Conservation (phyloP, 192 early-diverging fungal genomes). For the Linnemannia exigua region DNA sequence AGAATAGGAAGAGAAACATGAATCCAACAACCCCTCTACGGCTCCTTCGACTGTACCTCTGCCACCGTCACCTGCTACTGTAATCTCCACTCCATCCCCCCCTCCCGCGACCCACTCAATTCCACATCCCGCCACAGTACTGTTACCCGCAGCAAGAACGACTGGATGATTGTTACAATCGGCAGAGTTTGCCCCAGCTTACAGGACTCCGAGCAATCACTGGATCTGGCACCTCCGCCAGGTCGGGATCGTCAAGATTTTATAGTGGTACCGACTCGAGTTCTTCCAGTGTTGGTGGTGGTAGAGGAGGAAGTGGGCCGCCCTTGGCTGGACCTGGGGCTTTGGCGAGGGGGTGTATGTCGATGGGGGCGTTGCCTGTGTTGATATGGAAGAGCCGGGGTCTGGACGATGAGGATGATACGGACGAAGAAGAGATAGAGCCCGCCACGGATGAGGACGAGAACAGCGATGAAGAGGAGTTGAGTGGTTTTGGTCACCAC, state of each 20-base stretch:
- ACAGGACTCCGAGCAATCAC: background rate
- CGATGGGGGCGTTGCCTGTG: background rate
- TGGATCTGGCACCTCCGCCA: background rate
- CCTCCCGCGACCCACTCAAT: background rate
- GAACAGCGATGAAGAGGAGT: background rate
- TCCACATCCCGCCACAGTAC: background rate
- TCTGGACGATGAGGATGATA: background rate
- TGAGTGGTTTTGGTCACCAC: no score
- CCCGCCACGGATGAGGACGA: background rate
- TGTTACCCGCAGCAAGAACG: background rate
- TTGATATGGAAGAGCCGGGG: slow-evolving; percentile 2
- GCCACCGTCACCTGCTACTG: no score
- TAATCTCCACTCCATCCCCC: no score
- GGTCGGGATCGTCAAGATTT: background rate
- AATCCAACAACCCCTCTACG: no score
- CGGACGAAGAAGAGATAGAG: background rate
- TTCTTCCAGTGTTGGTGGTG: background rate
- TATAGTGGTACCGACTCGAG: background rate
- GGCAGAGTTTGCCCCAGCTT: background rate
- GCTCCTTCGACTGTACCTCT: no score
- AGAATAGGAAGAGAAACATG: no score
- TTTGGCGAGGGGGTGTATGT: background rate
- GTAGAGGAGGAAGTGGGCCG: no score
- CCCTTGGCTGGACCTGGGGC: no score
- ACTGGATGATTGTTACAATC: background rate